Base-by-base conservation (phyloP, 225 moss, liverwort and hornwort species). In the Pleurozium schreberi region DNA sequence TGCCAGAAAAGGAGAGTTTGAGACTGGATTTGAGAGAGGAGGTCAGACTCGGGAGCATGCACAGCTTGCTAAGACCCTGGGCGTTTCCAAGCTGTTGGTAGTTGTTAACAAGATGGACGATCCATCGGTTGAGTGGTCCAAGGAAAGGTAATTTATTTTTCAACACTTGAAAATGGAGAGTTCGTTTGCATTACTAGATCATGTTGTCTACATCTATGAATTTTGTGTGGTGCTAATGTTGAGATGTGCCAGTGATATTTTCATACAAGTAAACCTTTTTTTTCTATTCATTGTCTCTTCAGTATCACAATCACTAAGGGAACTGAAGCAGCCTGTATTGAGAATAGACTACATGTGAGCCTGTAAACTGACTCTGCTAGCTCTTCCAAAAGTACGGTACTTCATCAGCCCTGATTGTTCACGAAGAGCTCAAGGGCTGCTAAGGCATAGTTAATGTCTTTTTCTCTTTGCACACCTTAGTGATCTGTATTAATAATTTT, bases 91-190 rank as follows among this genome's bases (percentile, higher is more conserved):
- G 89, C 93, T 97, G 18, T 85, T 97, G 89, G 95, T 97, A 78
- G 97, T 95, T 40, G 97, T 97, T 15, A 97, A 97, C 89, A 97
- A 97, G 89, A 97, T 97, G 97, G 97, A 97, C 82, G 97, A 97
- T 84, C 91, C 93, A 11, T 96, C 96, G 80, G 96, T 97, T 57
- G 91, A 94, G 75, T 97, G 96, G 96, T 86, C 94, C 31, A 97
- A 96, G 80, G 96, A 95, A 45, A 95, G 97, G 96, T 95, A 33
- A 50, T 73, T 50, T 81, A 38, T 42, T 38, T 85, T 40, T 33
- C 23, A 57, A 45, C 50, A 11, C 43, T 18, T 42, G 76, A 33
- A 10, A 81, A 11, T 76, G 38, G 55, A 74, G 64, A 86, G 53
- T 65, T 53, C 28, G 47, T 33, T 74, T 53, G 82, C 75, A 31